Base-by-base conservation (phyloP, 2,329 filamentous ascomycete genomes). In the Lasiodiplodia hormozganensis region DNA sequence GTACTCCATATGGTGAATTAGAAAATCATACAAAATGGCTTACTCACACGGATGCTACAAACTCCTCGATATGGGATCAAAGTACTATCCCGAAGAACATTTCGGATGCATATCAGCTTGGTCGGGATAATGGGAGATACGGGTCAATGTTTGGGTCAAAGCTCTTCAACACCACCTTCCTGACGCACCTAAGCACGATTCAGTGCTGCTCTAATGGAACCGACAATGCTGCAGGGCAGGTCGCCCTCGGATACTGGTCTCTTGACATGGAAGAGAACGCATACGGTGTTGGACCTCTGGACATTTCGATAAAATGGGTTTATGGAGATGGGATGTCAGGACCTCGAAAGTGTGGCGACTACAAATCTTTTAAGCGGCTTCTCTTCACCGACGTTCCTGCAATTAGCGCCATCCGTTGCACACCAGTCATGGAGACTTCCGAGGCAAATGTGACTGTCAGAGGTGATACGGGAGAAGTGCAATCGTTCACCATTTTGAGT, bases 361-460 rank as follows among this genome's bases (percentile, higher is more conserved):
- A 6, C 10, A 4, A 38, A 40, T 25, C 23, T 21, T 2, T 3
- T 14, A 14, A 14, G 2, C 38, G 38, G 12, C 38, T 40, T 4
- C 16, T 60, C 0, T 60, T 40, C 56, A 40, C 34, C 23, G 14
- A 47, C 3, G 36, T 28, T 4, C 56, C 56, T 6, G 10, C 34
- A 1, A 43, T 60, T 2, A 4, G 12, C 16, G 36, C 56, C 23
- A n/a, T 60, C 7, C n/a, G 6, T 0, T 60, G 56, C 36, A 43
- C 4, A 0, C 56, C 56, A 0, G 14, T 60, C 12, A 43, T 60
- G 10, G 56, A 60, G 14, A 60, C 36, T 1, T 34, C 56, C 1
- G 62, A 62, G 38, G 71, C 72, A 4, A 56, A 67, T 1, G 47
- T 74, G 16, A 70, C 56, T 0, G 62, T 73, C 0, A 65, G 69